Evolutionary conservation across 1,139 yeast genomes (phyloP).

Genomic region (Saccharomyces hybrid): DNA sequence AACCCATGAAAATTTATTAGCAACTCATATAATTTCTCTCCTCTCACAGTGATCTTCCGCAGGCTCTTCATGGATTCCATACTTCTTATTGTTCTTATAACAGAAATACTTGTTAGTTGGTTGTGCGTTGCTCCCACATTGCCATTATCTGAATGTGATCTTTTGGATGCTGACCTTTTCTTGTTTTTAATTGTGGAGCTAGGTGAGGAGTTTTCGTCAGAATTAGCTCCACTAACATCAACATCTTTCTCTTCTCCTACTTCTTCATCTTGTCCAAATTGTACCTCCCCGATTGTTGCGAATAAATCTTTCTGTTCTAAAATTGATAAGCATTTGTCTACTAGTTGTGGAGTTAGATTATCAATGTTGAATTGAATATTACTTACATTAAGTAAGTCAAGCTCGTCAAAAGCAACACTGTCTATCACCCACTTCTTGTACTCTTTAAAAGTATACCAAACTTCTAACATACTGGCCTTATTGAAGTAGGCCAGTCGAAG

Average conservation of each 20-base stretch:
- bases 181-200: not conserved
- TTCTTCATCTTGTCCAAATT: constrained; percentile 15
- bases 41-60: constrained; percentile 14
- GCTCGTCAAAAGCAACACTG: constrained; percentile 5
- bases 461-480: constrained; percentile 19
- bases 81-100: constrained; percentile 10
- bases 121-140: not conserved
- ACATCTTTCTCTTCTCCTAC: not conserved
- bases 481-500: constrained; percentile 20
- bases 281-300: constrained; percentile 13
- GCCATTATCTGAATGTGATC: not conserved
- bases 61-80: constrained; percentile 22
- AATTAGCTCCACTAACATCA: constrained; percentile 7
- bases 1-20: constrained; percentile 28
- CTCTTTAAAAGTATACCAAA: constrained; percentile 26
- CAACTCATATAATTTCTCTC: constrained; percentile 19
- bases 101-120: not conserved
- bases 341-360: constrained; percentile 5
- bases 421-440: constrained; percentile 19
- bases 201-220: not conserved
- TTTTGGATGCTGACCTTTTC: constrained; percentile 1
- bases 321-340: constrained; percentile 7
- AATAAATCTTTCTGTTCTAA: constrained; percentile 13
- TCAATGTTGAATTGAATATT: constrained; percentile 14
- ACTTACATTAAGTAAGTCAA: constrained; percentile 8